Base-by-base conservation (phyloP, 2,329 filamentous ascomycete genomes). In the Fusarium sp. region DNA sequence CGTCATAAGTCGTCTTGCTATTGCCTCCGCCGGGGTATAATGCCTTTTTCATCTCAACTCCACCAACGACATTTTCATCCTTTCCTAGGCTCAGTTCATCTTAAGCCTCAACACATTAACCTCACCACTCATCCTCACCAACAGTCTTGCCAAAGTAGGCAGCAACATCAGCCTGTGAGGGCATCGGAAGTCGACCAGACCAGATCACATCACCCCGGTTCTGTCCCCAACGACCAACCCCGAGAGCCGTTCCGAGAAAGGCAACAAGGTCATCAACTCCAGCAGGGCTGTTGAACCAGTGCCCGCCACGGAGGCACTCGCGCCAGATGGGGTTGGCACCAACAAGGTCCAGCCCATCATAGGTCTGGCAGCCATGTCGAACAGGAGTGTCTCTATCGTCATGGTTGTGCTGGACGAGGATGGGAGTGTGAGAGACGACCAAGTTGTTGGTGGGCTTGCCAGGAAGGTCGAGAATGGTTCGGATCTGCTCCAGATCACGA, bases 261-360 rank as follows among this genome's bases (percentile, higher is more conserved):
- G 69, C 70, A 9, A 81, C 77, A 1, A 81, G 81, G 67, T 87
- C 85, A 65, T 87, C 84, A 30, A 86, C 81, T 0, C 86, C 86
- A 1, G 75, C 63, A 0, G 85, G 85, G 16, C 82, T 80, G 67
- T 87, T 83, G 52, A 87, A 80, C 84, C 85, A 86, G 68, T 88
- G 84, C 0, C 82, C 84, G 11, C 86, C 85, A 20, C 79, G 71
- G 2, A 77, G 71, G 69, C 88, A 88, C 71, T 85, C 82, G 39
- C 76, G 83, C 83, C 84, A 86, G 11, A 73, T 68, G 3, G 87
- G 83, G 27, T 79, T 59, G 9, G 84, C 80, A 0, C 84, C 85
- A 37, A 86, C 85, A 1, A 73, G 69, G 1, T 60, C 43, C 35
- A 88, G 74, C 0, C 77, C 78, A 6, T 84, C 81, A 14, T 81